Evolutionary conservation across 176 grass and related monocot genomes (phyloP), one percentile per base, ranked within the genome.

Genomic region (Carex littledalei): DNA sequence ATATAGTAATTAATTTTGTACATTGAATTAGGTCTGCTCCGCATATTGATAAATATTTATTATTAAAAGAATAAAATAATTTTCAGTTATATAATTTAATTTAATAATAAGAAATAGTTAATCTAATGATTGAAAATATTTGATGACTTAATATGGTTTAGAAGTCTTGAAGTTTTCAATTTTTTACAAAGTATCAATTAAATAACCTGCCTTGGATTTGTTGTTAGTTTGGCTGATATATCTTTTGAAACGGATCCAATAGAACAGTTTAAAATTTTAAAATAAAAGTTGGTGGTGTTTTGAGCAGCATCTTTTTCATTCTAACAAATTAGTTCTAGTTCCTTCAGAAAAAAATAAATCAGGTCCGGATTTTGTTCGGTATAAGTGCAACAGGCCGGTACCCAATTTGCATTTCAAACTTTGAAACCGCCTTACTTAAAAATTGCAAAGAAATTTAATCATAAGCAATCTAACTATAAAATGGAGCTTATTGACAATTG

Each of bases 381-480:
- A 32, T 1, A 34, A 78, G 24, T 57, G 74, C 74, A 78, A 57
- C n/a, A 57, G 24, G 74, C 52, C 8, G 14, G 56, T 72, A 72
- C 68, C 52, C 52, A 56, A 78, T 78, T 57, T 78, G 52, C 26
- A 55, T 18, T 78, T 78, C 52, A 56, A 57, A 78, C 52, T 34
- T 78, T 78, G 74, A 56, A 35, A 78, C 74, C 74, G 32, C 74
- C 74, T 78, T 78, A 74, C 10, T 57, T 32, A 34, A 34, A 13
- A 78, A 78, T 34, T 57, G 22, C 50, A 78, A 78, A 15, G 2
- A 31, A 56, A 32, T 71, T 21, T 31, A 56, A 29, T 17, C 34
- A 18, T 56, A 56, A 78, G 21, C 24, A 78, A 57, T 78, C 73
- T 78, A 78, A 31, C 13, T 54, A 56, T 78, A 55, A 5, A 55